A percentile compares a stretch with the other conserved stretches of the same genome.
These are phyloP conservation scores for Arthrobotrys conoides DNA, from an alignment of 2,329 filamentous ascomycete genomes.

Conservation along the genomic window DNA sequence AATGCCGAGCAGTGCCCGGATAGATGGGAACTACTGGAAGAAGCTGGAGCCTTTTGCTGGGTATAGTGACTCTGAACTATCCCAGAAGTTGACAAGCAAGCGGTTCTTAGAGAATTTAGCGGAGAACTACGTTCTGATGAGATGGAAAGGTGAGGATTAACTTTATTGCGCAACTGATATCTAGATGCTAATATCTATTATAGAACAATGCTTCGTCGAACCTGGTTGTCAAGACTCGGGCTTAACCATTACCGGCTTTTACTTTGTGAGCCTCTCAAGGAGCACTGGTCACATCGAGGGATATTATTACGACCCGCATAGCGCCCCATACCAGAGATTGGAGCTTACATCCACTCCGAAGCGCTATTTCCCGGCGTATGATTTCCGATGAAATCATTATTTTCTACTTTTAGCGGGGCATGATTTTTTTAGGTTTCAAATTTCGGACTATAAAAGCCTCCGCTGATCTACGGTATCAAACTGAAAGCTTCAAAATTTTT, in stretches of 20 bases:
- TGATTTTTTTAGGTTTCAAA: constrained; percentile 1
- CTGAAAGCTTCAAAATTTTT: background rate
- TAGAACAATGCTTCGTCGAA: constrained; percentile 65
- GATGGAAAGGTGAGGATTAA: constrained; percentile 71
- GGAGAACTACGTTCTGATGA: constrained; percentile 72
- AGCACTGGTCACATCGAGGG: constrained; percentile 70
- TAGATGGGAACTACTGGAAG: constrained; percentile 65
- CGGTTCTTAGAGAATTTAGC: constrained; percentile 66
- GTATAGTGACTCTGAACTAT: constrained; percentile 67
- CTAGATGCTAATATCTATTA: constrained; percentile 62
- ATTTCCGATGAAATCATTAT: constrained; percentile 62
- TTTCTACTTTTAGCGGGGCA: background rate
- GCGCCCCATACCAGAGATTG: constrained; percentile 72
- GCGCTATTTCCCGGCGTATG: constrained; percentile 64
- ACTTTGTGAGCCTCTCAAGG: constrained; percentile 71
- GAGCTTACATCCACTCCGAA: constrained; percentile 66
- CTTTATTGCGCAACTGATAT: constrained; percentile 62
- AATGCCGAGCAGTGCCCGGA: constrained; percentile 68
- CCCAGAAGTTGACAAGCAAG: constrained; percentile 68
- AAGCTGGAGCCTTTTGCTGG: constrained; percentile 67
- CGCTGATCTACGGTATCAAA: background rate
- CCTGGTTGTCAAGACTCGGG: constrained; percentile 67
- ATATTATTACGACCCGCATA: constrained; percentile 72
- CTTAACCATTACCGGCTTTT: constrained; percentile 72
- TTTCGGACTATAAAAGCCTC: background rate